Percentiles rank a stretch among this genome's conserved stretches.
phyloP scores from a whole-genome alignment of 169 alveolate genomes.

The Plasmodium falciparum region DNA sequence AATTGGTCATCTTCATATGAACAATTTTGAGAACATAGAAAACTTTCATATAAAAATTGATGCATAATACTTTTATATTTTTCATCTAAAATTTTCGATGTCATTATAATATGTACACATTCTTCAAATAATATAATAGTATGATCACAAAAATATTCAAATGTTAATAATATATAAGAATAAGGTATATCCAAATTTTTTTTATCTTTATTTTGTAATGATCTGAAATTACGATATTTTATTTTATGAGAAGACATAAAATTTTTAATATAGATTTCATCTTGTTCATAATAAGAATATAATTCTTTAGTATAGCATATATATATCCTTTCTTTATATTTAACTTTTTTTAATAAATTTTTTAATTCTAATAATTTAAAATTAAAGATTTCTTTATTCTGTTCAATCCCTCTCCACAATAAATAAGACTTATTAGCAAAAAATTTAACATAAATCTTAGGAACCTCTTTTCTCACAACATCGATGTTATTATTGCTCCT shows the following conservation, averaged over 20 bases:
- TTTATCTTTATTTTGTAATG: neutral
- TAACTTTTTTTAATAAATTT: constrained; percentile 1
- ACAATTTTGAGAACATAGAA: constrained; percentile 25
- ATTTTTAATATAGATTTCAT: constrained; percentile 24
- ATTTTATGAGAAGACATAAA: neutral
- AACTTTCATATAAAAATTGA: constrained; percentile 39
- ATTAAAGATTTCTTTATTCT: constrained; percentile 26
- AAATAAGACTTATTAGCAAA: constrained; percentile 43
- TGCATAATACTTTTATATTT: constrained; percentile 37
- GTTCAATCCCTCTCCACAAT: constrained; percentile 49
- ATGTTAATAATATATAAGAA: constrained; percentile 1
- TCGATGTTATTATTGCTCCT: too few relatives aligned
- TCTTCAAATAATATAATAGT: constrained; percentile 24
- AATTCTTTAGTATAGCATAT: constrained; percentile 22
- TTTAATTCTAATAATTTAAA: constrained; percentile 23
- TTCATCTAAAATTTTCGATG: constrained; percentile 23
- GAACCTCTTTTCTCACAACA: neutral
- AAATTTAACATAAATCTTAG: constrained; percentile 21
- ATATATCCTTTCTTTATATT: constrained; percentile 27
- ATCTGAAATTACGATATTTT: constrained; percentile 22
- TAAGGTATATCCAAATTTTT: neutral
- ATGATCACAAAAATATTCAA: constrained; percentile 30
- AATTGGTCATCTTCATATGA: constrained; percentile 11
- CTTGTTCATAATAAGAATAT: constrained; percentile 11
- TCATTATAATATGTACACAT: constrained; percentile 20